Base-by-base conservation (phyloP, 352 stramenopile species). In the Pythium sp. region DNA sequence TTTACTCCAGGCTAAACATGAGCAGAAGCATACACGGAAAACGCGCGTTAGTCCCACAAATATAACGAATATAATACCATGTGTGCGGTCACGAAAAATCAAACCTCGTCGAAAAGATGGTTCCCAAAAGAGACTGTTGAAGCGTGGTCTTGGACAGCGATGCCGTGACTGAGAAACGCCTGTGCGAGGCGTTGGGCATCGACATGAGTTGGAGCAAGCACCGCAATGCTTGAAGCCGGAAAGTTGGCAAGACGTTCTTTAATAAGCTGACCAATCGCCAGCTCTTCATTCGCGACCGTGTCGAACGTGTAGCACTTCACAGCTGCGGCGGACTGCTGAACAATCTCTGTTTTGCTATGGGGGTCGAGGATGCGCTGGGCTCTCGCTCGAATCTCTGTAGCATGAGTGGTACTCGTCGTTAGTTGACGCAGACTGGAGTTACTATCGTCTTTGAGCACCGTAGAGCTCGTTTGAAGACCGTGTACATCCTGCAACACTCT, bases 161-260 rank as follows among this genome's bases (percentile, higher is more conserved):
- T 62, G 2, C 72, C 70, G 58, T 84, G 80, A 12, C 58, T 74
- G 12, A 64, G 54, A 32, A 89, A 72, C 53, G 75, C 72, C 51
- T 71, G 58, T 18, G 65, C 67, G 32, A 89, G 73, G 5, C 78
- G 78, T 41, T 75, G 66, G 1, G 69, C 73, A 62, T 89, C 80
- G 34, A 68, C 65, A 54, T 79, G 53, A 2, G 79, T 78, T 0
- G 80, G 78, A 26, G 70, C 76, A 20, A 87, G 36, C 18, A 89
- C 79, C 3, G 70, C 77, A 26, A 70, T 71, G 1, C 64, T 61
- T 49, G 64, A 26, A 55, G 62, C 30, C 34, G 63, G 54, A 20
- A 46, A 65, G 22, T 32, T 49, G 2, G 26, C 20, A 1, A 76
- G 57, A 14, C 38, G 65, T 5, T 66, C 61, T 3, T 54, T 58